A percentile compares a stretch with the other conserved stretches of the same genome.
Conservation (phyloP, 352 stramenopile genomes). For the Pythium coloratum region DNA sequence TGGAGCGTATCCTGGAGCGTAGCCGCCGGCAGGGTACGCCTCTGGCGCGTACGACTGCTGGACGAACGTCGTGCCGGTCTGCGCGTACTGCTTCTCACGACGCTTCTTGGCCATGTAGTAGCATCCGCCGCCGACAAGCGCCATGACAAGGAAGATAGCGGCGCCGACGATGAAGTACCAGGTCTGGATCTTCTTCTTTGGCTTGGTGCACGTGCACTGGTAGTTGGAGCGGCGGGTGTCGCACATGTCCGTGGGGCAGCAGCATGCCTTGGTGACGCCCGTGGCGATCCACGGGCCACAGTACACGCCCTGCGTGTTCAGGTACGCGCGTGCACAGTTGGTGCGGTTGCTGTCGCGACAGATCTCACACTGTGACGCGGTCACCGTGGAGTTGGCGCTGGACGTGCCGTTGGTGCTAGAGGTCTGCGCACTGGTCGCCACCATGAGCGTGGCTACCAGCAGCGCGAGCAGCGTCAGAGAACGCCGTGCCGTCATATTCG, state of each 20-base stretch:
- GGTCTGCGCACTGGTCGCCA: slow-evolving; percentile 7
- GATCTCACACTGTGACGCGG: slow-evolving; percentile 44
- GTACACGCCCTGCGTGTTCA: slow-evolving; percentile 42
- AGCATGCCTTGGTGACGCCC: slow-evolving; percentile 47
- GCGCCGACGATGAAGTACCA: slow-evolving; percentile 38
- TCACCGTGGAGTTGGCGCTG: not conserved
- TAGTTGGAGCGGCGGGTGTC: slow-evolving; percentile 44
- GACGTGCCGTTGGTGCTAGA: not conserved
- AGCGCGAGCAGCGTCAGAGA: slow-evolving; percentile 11
- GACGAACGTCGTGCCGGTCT: slow-evolving; percentile 21
- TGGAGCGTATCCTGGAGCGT: slow-evolving; percentile 21
- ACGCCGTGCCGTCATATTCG: slow-evolving; percentile 10
- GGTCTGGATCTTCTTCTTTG: slow-evolving; percentile 21
- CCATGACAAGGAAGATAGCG: slow-evolving; percentile 32
- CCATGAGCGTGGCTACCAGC: slow-evolving; percentile 1
- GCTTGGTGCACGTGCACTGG: slow-evolving; percentile 45
- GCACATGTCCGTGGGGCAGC: slow-evolving; percentile 41
- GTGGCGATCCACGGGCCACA: slow-evolving; percentile 55
- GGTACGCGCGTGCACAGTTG: slow-evolving; percentile 53
- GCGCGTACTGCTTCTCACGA: slow-evolving; percentile 25
- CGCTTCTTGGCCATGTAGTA: slow-evolving; percentile 43
- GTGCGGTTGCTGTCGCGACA: slow-evolving; percentile 39
- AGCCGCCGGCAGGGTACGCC: slow-evolving; percentile 37
- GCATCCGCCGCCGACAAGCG: slow-evolving; percentile 35
- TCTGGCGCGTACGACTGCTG: slow-evolving; percentile 37